phyloP scores from a whole-genome alignment of 805 yeast genomes.

The Teunomyces aglyptinius region DNA sequence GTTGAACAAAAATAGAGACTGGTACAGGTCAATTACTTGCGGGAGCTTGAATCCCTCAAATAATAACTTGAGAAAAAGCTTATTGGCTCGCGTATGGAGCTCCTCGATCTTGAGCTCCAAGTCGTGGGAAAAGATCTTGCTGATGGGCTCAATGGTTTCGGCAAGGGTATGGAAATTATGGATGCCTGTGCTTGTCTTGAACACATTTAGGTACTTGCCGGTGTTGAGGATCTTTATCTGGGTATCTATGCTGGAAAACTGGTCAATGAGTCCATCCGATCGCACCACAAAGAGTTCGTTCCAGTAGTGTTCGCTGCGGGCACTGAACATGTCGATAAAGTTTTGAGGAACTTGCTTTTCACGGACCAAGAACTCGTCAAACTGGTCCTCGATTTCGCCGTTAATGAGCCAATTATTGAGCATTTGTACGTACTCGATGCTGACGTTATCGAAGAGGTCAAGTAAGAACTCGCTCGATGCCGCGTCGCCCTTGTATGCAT shows the following conservation, averaged over 20 bases:
- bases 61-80: conserved; percentile 53
- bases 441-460: conserved; percentile 53
- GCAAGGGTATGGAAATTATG: conserved; percentile 30
- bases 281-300: conserved; percentile 70
- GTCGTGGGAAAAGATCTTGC: conserved; percentile 36
- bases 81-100: conserved; percentile 69
- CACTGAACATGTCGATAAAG: conserved; percentile 23
- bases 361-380: conserved; percentile 77
- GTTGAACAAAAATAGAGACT: conserved; percentile 56
- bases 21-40: conserved; percentile 47
- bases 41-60: conserved; percentile 58
- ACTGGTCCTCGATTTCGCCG: conserved; percentile 76
- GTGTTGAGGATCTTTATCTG: conserved; percentile 71
- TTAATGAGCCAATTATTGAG: conserved; percentile 74
- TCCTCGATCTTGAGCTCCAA: conserved; percentile 55
- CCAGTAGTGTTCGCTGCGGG: conserved; percentile 64
- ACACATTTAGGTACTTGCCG: conserved; percentile 80
- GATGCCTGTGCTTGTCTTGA: conserved; percentile 57
- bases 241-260: conserved; percentile 50
- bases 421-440: conserved; percentile 62
- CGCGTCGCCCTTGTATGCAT: conserved; percentile 63
- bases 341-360: conserved; percentile 33
- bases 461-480: conserved; percentile 51
- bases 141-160: conserved; percentile 27
- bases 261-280: conserved; percentile 70